These are phyloP conservation scores for Backusella liffmaniae DNA, from an alignment of 192 early-diverging fungal genomes.

Conservation along the genomic window DNA sequence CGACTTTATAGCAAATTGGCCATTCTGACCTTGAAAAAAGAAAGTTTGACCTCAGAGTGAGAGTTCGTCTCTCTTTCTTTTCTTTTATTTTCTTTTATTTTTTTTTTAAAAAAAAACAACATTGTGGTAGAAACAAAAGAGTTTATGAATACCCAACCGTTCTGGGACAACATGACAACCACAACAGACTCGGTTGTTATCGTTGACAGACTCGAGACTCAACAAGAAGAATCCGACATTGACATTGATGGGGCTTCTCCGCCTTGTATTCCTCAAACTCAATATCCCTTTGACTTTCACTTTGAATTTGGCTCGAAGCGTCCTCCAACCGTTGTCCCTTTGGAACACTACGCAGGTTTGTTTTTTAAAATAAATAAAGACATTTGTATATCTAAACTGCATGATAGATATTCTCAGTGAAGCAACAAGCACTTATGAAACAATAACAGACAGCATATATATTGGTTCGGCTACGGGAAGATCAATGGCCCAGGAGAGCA, in stretches of 20 bases:
- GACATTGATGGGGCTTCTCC: background rate
- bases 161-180: conserved; percentile 6
- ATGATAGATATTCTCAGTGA: conserved; percentile 15
- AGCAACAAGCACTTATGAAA: conserved; percentile 57
- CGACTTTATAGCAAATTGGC: too few relatives aligned
- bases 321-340: background rate
- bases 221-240: background rate
- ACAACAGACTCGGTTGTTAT: background rate
- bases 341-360: background rate
- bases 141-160: background rate
- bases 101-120: background rate
- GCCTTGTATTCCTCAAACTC: background rate
- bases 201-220: background rate
- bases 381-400: background rate
- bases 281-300: conserved; percentile 3
- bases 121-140: conserved; percentile 1
- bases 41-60: too few relatives aligned
- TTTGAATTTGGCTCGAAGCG: conserved; percentile 16
- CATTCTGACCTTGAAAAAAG: background rate
- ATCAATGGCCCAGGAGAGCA: conserved; percentile 64
- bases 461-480: conserved; percentile 68
- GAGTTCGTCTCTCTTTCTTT: background rate
- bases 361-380: background rate
- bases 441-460: conserved; percentile 71
- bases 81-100: background rate